Evolutionary conservation across 805 yeast genomes (phyloP), one percentile per base, ranked within the genome.

Genomic region (Metschnikowia kunwiensis): DNA sequence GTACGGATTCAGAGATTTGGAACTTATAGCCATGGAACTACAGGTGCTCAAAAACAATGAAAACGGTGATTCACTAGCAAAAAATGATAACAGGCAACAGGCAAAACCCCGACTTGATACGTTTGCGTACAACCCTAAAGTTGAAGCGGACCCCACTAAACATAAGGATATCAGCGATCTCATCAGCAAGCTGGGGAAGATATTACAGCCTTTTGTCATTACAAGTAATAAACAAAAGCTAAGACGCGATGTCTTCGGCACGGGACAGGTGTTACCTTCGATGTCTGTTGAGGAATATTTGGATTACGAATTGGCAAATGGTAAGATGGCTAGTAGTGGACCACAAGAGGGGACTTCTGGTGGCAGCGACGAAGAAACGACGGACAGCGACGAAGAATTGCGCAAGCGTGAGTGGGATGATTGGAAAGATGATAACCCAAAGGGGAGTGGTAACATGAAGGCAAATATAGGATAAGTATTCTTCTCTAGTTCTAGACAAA

Each of bases 211-310:
- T 8, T 93, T 91, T 59, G 84, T 91, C 0, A 71, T 91, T 12
- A 77, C 81, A 7, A 47, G 55, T 1, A 62, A 71, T 27, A 72
- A 77, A 41, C 77, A 77, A 24, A 76, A 80, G 30, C 47, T 86
- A 12, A 67, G 72, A 39, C 63, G 70, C 21, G 76, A 80, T 50
- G 96, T 89, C 0, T 78, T 76, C 49, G 96, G 97, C 1, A 86
- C 94, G 2, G 98, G 97, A 1, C 97, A 93, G 60, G 78, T 74
- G 17, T 69, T 91, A 19, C 98, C 98, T 2, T 86, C 97, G 0
- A 86, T 93, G 93, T 70, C 95, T 0, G 88, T 93, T 0, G 98
- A 93, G 46, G 97, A 93, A 50, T 81, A 84, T 43, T 66, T 93
- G 34, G 95, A 88, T 31, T 78, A 86, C 49, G 98, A 93, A 55